Percentiles rank a stretch among this genome's conserved stretches.
These are phyloP conservation scores for Irpex sp. DNA, from an alignment of 1,284 basidiomycete species.

Conservation along the genomic window DNA sequence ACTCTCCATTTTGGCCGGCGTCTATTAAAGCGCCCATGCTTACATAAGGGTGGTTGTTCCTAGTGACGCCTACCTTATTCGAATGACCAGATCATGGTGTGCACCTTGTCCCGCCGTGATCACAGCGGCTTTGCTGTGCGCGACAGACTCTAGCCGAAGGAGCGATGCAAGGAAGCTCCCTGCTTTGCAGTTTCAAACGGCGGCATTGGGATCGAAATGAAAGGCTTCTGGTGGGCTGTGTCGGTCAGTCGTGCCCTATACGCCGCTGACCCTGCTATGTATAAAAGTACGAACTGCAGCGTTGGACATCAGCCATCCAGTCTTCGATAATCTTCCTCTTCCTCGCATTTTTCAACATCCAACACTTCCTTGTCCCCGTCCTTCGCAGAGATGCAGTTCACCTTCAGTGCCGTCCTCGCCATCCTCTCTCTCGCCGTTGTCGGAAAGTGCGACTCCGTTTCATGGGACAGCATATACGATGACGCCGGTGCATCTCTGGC, in stretches of 20 bases:
- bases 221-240: neutral
- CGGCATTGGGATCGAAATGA: neutral
- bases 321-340: too few species aligned
- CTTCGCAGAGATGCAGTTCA: neutral
- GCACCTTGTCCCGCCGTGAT: neutral
- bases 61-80: too few species aligned
- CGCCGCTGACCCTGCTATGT: too few species aligned
- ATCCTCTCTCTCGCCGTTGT: neutral
- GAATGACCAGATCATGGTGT: neutral
- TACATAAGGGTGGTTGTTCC: too few species aligned
- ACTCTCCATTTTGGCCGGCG: too few species aligned
- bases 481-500: conserved; percentile 23
- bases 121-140: neutral
- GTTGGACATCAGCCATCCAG: too few species aligned
- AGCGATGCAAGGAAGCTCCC: neutral
- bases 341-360: too few species aligned
- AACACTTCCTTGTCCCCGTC: neutral
- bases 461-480: conserved; percentile 38
- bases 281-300: too few species aligned
- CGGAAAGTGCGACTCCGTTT: conserved; percentile 13
- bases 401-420: neutral
- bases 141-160: neutral
- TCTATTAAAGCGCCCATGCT: too few species aligned
- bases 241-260: too few species aligned
- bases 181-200: neutral